Evolutionary conservation across 2,329 filamentous ascomycete genomes (phyloP), one percentile per base, ranked within the genome.

Genomic region (Talaromyces sp.): DNA sequence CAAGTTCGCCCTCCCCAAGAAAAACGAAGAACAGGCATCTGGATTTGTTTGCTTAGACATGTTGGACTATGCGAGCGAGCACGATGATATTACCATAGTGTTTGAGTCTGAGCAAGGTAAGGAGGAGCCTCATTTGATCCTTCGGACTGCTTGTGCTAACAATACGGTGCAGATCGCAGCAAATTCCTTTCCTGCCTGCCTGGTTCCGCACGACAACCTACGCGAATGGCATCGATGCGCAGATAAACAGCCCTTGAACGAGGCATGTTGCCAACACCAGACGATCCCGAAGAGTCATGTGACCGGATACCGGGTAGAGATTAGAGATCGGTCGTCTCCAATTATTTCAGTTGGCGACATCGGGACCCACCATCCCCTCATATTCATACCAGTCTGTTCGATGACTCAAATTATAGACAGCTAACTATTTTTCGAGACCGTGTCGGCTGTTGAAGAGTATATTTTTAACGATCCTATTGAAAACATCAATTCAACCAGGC

Each of bases 81-180:
- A 96, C 73, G 92, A 96, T 71, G 92, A 97, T 75, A 90, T 97
- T 64, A 83, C 87, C 10, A 86, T 97, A 67, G 75, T 87, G 61
- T 97, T 97, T 78, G 91, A 96, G 63, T 86, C 81, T 46, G 88
- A 90, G 70, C 78, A 81, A 67, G 88, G 89, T 91, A 74, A 28
- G 25, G 25, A 28, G 78, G 87, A 80, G 10, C 17, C 21, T n/a
- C 21, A 2, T 3, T 19, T 21, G n/a, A 17, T 5, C 11, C 3
- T 6, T 5, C 33, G 57, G 25, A 33, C 22, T 48, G 33, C 25
- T 35, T 37, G 17, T 21, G 37, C 62, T 64, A 33, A 60, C 33
- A 7, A 39, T 25, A 9, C 46, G 8, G n/a, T 56, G 19, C 45
- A 77, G 74, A 75, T 53, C 71, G 73, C 37, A 63, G 63, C 41